phyloP scores from a whole-genome alignment of 2,329 filamentous ascomycete genomes.

The Trichoderma sp. region DNA sequence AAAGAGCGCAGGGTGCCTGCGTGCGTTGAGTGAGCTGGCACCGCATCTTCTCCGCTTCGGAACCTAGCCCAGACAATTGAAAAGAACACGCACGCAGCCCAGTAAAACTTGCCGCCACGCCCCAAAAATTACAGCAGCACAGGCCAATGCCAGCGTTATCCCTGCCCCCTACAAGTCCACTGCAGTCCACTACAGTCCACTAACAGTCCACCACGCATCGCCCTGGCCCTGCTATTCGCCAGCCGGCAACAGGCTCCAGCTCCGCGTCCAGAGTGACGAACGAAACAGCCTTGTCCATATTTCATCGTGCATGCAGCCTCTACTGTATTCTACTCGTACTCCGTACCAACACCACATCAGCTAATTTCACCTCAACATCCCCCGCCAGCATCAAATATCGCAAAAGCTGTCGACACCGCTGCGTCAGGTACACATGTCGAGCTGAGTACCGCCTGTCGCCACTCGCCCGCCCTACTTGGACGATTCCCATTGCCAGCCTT shows the following conservation, averaged over 20 bases:
- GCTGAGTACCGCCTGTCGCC: neutral
- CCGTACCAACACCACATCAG: neutral
- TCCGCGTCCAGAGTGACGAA: slow-evolving; percentile 11
- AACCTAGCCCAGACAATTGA: neutral
- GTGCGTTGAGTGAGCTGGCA: neutral
- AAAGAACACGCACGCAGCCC: neutral
- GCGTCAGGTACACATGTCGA: neutral
- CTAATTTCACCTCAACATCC: neutral
- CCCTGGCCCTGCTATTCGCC: slow-evolving; percentile 10
- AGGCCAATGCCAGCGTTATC: neutral
- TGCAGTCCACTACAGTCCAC: neutral
- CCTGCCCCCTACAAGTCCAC: neutral
- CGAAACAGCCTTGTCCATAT: slow-evolving; percentile 12
- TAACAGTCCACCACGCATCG: neutral
- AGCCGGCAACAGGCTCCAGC: slow-evolving; percentile 5
- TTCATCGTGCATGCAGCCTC: slow-evolving; percentile 7
- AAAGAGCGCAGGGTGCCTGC: neutral
- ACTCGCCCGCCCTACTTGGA: neutral
- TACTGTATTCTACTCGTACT: neutral
- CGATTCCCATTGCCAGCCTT: neutral
- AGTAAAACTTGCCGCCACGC: neutral
- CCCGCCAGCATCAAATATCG: neutral
- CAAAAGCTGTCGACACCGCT: neutral
- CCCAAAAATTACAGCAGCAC: neutral
- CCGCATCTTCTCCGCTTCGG: neutral